Base-by-base conservation (phyloP, 2,329 filamentous ascomycete species). In the Exophiala xenobiotica region DNA sequence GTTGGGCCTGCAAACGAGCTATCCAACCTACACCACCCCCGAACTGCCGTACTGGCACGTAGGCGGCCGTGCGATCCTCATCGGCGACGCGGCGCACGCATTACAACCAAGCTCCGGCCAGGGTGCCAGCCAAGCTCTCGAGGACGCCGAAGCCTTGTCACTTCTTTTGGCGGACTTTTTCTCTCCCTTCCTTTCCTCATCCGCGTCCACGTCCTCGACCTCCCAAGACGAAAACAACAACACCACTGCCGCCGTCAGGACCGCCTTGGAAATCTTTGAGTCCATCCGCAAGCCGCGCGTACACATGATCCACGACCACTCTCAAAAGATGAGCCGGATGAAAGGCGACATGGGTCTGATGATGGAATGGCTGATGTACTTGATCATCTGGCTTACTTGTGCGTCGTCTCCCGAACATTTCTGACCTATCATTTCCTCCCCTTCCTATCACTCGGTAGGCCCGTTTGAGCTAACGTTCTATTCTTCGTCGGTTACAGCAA, bases 41-140 rank as follows among this genome's bases (percentile, higher is more conserved):
- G 62, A 67, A 14, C 66, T 81, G 2, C 72, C 74, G 7, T 68
- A 66, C 14, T 80, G 77, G 77, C 67, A 70, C 16, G 14, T 26
- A 11, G 64, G 68, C 4, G 66, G 74, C 6, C 70, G 76, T 0
- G 70, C 79, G 3, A 68, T 83, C 3, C 64, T 83, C 1, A 65
- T 82, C 2, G 80, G 80, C 3, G 80, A 83, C 62, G 78, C 78
- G 2, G 79, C 78, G 0, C 79, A 83, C 65, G 78, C 78, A 0
- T 66, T 82, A 51, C 74, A 76, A 4, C 73, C 79, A 0, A 75
- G 73, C 4, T 75, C 73, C 0, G 78, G 79, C 2, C 79, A 82
- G 61, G 80, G 80, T 0, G 72, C 75, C 0, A 75, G 72, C 3
- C 78, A 81, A 63, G 79, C 76, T 0, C 59, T 82, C 6, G 79